phyloP scores from a whole-genome alignment of 768 basidiomycete species.

The Sporobolomyces roseus region DNA sequence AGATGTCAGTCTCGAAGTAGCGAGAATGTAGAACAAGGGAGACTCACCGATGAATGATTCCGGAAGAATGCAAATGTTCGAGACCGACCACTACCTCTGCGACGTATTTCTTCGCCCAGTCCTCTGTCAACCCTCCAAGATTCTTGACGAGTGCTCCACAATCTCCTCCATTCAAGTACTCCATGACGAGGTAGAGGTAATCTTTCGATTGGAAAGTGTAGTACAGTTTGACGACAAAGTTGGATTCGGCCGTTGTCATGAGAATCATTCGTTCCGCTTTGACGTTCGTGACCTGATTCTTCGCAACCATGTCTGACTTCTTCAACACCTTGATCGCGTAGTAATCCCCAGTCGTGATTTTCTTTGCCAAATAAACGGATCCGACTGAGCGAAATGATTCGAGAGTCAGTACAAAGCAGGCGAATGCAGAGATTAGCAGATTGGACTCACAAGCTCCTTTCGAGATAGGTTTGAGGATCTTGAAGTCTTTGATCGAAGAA shows the following conservation, averaged over 20 bases:
- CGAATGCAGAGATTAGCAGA: not conserved
- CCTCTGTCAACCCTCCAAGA: constrained; percentile 85
- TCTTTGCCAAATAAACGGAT: constrained; percentile 95
- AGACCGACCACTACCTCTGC: constrained; percentile 93
- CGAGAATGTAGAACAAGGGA: constrained; percentile 12
- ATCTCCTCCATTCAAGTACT: constrained; percentile 96
- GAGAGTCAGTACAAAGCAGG: not conserved
- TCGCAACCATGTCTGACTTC: constrained; percentile 99
- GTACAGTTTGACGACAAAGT: constrained; percentile 90
- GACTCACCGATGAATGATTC: constrained; percentile 89
- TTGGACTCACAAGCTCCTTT: constrained; percentile 66
- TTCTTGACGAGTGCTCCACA: constrained; percentile 96
- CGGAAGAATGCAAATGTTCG: constrained; percentile 91
- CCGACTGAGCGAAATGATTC: constrained; percentile 58
- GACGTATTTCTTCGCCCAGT: constrained; percentile 94
- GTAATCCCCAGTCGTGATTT: constrained; percentile 96
- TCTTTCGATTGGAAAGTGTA: constrained; percentile 99
- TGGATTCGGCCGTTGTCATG: constrained; percentile 93
- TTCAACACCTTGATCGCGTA: constrained; percentile 99
- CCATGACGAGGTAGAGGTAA: constrained; percentile 97
- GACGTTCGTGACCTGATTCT: constrained; percentile 99
- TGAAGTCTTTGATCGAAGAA: constrained; percentile 96
- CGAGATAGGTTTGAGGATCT: constrained; percentile 98
- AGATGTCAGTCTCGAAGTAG: not conserved
- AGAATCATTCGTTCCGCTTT: constrained; percentile 99